Percentiles rank a stretch among this genome's conserved stretches.
Evolutionary conservation across 371 early-diverging fungal species (phyloP).

Genomic region (Entomophthora muscae): DNA sequence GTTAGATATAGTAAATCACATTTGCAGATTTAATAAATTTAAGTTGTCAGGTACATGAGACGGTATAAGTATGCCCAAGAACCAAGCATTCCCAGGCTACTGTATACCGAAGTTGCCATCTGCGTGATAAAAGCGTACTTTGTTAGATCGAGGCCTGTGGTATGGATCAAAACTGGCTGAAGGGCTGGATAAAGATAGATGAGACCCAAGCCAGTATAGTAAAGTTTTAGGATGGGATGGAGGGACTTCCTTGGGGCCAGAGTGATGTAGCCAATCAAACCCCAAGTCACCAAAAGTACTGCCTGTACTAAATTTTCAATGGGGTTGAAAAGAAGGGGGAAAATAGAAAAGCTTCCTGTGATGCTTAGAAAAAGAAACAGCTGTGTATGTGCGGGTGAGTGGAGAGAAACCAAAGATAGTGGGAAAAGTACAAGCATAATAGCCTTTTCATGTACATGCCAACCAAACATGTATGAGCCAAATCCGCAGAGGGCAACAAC

Average conservation of each 20-base stretch:
- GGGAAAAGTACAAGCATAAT: slow-evolving; percentile 71
- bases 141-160: neutral
- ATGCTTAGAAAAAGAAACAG: neutral
- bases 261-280: neutral
- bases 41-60: no score
- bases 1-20: no score
- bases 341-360: neutral
- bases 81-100: neutral
- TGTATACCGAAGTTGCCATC: neutral
- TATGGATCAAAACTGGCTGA: neutral
- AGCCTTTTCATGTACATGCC: slow-evolving; percentile 98
- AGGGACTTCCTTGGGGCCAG: neutral
- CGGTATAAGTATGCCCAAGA: neutral
- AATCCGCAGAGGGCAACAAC: slow-evolving; percentile 62
- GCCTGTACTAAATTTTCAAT: neutral
- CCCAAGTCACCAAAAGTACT: neutral
- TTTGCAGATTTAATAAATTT: no score
- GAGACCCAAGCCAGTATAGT: neutral
- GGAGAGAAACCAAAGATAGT: slow-evolving; percentile 15
- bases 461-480: slow-evolving; percentile 82
- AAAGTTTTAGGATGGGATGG: neutral
- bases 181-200: neutral
- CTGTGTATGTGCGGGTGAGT: neutral
- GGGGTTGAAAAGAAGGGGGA: neutral
- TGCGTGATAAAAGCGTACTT: neutral